Conservation (phyloP, 768 basidiomycete genomes). For the Coprinellus micaceus region DNA sequence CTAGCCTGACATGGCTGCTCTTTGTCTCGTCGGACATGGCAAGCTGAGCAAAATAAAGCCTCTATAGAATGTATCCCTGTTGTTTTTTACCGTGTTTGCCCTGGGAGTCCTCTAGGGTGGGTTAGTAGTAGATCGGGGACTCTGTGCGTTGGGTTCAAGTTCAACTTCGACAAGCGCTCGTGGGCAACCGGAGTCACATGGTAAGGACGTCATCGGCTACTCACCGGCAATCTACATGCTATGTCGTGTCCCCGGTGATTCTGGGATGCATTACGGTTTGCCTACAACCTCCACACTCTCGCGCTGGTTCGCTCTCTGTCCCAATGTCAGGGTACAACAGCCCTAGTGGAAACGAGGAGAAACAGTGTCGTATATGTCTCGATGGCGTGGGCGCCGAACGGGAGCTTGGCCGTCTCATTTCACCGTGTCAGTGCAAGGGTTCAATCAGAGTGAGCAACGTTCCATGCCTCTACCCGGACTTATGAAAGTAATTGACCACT, state of each 20-base stretch:
- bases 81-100: too few species aligned
- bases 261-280: neutral
- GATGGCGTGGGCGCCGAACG: conserved; percentile 59
- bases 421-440: conserved; percentile 77
- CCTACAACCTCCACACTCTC: neutral
- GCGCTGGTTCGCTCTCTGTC: neutral
- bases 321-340: neutral
- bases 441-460: conserved; percentile 54
- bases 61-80: too few species aligned
- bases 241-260: too few species aligned
- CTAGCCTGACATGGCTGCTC: conserved; percentile 41
- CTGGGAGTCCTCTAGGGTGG: too few species aligned
- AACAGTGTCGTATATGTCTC: conserved; percentile 83
- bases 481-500: conserved; percentile 5
- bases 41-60: too few species aligned
- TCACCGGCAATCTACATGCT: neutral
- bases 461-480: neutral
- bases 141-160: too few species aligned
- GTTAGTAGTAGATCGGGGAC: too few species aligned
- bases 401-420: conserved; percentile 71
- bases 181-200: neutral
- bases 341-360: conserved; percentile 30
- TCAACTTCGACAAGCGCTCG: too few species aligned
- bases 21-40: conserved; percentile 26
- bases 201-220: neutral